Conservation (phyloP, 208 protist species). For the Acanthamoeba culbertsoni region DNA sequence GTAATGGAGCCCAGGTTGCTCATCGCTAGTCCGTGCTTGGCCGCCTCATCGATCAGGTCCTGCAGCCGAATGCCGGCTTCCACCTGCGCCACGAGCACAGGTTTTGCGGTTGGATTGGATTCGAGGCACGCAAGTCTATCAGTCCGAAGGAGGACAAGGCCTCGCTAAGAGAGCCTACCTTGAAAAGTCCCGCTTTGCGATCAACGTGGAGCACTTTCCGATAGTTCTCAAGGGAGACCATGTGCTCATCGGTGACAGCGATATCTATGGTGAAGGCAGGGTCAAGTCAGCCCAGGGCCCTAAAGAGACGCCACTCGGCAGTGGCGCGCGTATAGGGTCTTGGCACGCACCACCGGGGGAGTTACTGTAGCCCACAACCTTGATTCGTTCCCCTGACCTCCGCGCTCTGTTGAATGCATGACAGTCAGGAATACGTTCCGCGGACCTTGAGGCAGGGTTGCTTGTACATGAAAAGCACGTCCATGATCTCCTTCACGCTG, state of each 20-base stretch:
- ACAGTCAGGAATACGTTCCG: background rate
- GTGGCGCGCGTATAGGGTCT: background rate
- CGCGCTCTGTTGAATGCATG: background rate
- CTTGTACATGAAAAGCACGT: background rate
- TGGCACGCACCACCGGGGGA: background rate
- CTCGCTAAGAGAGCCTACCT: background rate
- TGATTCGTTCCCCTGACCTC: background rate
- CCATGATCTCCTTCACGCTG: constrained; percentile 32
- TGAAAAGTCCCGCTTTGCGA: background rate
- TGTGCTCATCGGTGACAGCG: constrained; percentile 30
- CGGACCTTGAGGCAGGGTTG: background rate
- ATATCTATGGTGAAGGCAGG: background rate
- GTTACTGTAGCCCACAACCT: constrained; percentile 24
- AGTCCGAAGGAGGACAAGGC: too few relatives aligned
- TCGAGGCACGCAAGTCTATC: too few relatives aligned
- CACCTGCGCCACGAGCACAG: background rate
- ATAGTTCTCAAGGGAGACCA: constrained; percentile 52
- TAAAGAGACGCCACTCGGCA: background rate
- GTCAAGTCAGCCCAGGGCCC: too few relatives aligned
- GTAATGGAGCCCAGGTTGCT: constrained; percentile 47
- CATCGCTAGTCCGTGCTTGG: constrained; percentile 18
- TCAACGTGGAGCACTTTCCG: background rate
- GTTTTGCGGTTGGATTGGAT: background rate
- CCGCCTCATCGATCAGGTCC: constrained; percentile 2
- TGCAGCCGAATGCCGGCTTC: background rate